Evolutionary conservation across 2,329 filamentous ascomycete genomes (phyloP).

Genomic region (Xylariaceae sp.): DNA sequence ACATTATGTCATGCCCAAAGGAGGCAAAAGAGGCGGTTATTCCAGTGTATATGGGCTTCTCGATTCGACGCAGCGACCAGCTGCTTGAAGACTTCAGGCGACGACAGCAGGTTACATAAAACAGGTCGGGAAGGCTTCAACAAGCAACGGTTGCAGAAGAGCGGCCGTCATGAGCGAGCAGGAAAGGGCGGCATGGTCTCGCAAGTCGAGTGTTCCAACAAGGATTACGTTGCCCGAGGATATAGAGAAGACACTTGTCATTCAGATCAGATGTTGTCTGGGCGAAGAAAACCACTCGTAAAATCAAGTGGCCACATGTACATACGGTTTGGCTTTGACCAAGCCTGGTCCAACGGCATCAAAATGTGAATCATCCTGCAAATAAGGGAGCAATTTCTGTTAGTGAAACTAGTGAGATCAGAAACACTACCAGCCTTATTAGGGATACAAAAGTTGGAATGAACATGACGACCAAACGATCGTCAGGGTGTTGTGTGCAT

Average conservation of each 20-base stretch:
- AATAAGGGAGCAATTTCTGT: constrained; percentile 27
- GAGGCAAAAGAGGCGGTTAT: constrained; percentile 25
- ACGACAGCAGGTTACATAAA: constrained; percentile 20
- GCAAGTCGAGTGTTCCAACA: constrained; percentile 26
- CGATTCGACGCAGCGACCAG: constrained; percentile 23
- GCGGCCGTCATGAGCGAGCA: constrained; percentile 12
- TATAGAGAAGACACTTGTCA: constrained; percentile 27
- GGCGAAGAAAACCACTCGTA: constrained; percentile 25
- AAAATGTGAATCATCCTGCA: constrained; percentile 38
- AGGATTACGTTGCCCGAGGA: constrained; percentile 27
- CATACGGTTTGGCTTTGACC: constrained; percentile 35
- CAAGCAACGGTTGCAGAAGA: constrained; percentile 28
- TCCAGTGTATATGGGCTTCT: constrained; percentile 35
- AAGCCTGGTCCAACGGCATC: constrained; percentile 14
- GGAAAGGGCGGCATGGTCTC: constrained; percentile 20
- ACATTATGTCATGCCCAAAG: constrained; percentile 32
- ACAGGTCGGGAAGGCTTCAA: constrained; percentile 14
- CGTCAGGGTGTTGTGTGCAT: constrained; percentile 24
- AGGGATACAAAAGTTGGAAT: constrained; percentile 18
- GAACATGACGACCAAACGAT: constrained; percentile 11
- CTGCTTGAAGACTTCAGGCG: constrained; percentile 22
- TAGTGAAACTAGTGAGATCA: constrained; percentile 27
- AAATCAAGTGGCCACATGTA: constrained; percentile 36
- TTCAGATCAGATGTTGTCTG: constrained; percentile 27
- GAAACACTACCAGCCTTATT: constrained; percentile 18